These are phyloP conservation scores for Aureobasidium musti DNA, from an alignment of 2,329 filamentous ascomycete species.

Conservation along the genomic window DNA sequence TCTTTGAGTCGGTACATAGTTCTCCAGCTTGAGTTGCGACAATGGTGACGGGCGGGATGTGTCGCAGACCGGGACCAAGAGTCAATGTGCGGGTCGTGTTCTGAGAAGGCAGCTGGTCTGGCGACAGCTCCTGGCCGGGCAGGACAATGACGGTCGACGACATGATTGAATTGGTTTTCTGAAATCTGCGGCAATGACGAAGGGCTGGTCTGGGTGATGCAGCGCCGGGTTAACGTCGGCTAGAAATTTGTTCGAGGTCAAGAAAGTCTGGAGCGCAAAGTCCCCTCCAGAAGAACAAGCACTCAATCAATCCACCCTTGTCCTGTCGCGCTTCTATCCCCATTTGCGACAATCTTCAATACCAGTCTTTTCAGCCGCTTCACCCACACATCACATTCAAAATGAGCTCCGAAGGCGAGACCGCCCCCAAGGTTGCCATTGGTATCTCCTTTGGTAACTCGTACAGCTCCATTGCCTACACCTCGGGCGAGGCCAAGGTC, in stretches of 20 bases:
- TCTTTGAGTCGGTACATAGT: conserved; percentile 67
- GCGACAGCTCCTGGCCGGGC: conserved; percentile 75
- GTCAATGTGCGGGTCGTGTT: conserved; percentile 69
- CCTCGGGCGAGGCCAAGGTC: conserved; percentile 82
- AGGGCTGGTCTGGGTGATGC: background rate
- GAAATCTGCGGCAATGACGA: conserved; percentile 19
- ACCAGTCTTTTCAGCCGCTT: conserved; percentile 15
- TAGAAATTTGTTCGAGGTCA: conserved; percentile 15
- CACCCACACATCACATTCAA: conserved; percentile 32
- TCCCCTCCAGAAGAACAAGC: background rate
- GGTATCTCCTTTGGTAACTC: conserved; percentile 98
- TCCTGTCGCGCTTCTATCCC: conserved; percentile 2
- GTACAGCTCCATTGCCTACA: conserved; percentile 95
- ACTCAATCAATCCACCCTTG: background rate
- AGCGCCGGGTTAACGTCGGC: background rate
- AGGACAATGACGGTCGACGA: conserved; percentile 63
- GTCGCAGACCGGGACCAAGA: conserved; percentile 79
- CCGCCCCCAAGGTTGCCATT: conserved; percentile 68
- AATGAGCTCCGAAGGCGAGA: conserved; percentile 56
- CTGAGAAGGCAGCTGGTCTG: conserved; percentile 65
- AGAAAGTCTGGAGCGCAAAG: conserved; percentile 22
- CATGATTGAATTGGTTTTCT: conserved; percentile 17
- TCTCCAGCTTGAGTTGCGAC: conserved; percentile 67
- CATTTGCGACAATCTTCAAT: background rate
- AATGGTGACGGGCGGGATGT: conserved; percentile 75